Base-by-base conservation (phyloP, 106 monocot genomes). In the Allium fistulosum region DNA sequence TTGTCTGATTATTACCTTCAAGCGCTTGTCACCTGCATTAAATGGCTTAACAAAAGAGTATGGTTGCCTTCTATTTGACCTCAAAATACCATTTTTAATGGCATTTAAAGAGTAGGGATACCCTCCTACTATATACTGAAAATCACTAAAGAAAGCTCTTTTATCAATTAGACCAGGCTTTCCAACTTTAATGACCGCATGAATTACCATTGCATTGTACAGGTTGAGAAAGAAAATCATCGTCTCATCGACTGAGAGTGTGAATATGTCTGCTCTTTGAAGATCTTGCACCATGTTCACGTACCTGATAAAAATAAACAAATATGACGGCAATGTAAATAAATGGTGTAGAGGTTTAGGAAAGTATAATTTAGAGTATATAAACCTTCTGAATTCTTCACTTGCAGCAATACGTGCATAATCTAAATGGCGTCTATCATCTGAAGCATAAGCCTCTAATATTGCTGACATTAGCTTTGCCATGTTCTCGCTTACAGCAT, bases 161-260 rank as follows among this genome's bases (percentile, higher is more conserved):
- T 82, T 59, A 55, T 92, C 96, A 7, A 89, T 87, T 9, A 82
- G 58, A 11, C 86, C 84, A 0, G 92, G 92, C 28, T 70, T 76
- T 37, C 92, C 96, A 18, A 84, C 59, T 52, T 74, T 84, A 28
- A 89, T 74, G 26, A 89, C 70, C 7, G 92, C 92, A 48, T 97
- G 92, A 75, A 97, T 81, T 51, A 83, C 96, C 96, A 97, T 97
- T 9, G 96, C 88, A 48, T 97, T 97, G 92, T 92, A 82, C 8
- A 97, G 76, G 71, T 97, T 97, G 65, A 97, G 49, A 75, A 97
- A 97, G 78, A 97, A 97, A 50, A 84, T 78, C 53, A 78, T 71
- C 62, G 59, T 75, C 74, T 89, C 88, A 7, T 82, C 86, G 0
- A 57, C 62, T 7, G 84, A 79, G 47, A 97, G 74, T 3, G 66